phyloP scores from a whole-genome alignment of 495 filamentous ascomycete species.

The Aspergillus indologenus region DNA sequence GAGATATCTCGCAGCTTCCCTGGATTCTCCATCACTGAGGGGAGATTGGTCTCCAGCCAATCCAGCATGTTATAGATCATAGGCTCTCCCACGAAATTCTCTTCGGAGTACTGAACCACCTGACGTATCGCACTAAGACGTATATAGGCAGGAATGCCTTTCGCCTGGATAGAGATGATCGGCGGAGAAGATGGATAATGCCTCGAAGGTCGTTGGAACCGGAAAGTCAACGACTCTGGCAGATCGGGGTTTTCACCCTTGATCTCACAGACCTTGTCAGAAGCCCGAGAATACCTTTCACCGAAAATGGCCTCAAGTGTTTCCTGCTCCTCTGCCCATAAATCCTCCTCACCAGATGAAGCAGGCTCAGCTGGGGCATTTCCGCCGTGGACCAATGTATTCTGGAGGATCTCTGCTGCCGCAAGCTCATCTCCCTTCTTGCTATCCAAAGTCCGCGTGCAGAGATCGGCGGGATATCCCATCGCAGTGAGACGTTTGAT shows the following conservation, averaged over 20 bases:
- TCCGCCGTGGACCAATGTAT: slow-evolving; percentile 51
- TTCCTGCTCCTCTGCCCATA: slow-evolving; percentile 83
- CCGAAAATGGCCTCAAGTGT: slow-evolving; percentile 78
- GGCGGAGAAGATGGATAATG: slow-evolving; percentile 75
- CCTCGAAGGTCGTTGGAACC: slow-evolving; percentile 48
- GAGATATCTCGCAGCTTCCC: slow-evolving; percentile 81
- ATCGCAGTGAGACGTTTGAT: slow-evolving; percentile 77
- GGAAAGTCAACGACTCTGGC: slow-evolving; percentile 39
- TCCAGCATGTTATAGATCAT: slow-evolving; percentile 88
- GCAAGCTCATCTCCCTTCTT: slow-evolving; percentile 68
- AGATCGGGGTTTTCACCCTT: slow-evolving; percentile 43
- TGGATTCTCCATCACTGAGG: slow-evolving; percentile 72
- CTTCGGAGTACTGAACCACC: slow-evolving; percentile 63
- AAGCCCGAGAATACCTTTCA: slow-evolving; percentile 55
- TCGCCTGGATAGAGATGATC: slow-evolving; percentile 63
- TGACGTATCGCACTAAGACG: slow-evolving; percentile 83
- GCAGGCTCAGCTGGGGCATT: slow-evolving; percentile 16
- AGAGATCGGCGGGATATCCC: slow-evolving; percentile 83
- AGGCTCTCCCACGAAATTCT: slow-evolving; percentile 69
- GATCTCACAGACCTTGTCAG: slow-evolving; percentile 62
- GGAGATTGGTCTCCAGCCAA: slow-evolving; percentile 81
- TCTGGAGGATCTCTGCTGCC: slow-evolving; percentile 76
- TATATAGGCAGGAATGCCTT: slow-evolving; percentile 82
- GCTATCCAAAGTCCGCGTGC: slow-evolving; percentile 66
- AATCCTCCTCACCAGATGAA: slow-evolving; percentile 28